Evolutionary conservation across 2,329 filamentous ascomycete species (phyloP), one percentile per base, ranked within the genome.

Genomic region (Aspergillus alliaceus): DNA sequence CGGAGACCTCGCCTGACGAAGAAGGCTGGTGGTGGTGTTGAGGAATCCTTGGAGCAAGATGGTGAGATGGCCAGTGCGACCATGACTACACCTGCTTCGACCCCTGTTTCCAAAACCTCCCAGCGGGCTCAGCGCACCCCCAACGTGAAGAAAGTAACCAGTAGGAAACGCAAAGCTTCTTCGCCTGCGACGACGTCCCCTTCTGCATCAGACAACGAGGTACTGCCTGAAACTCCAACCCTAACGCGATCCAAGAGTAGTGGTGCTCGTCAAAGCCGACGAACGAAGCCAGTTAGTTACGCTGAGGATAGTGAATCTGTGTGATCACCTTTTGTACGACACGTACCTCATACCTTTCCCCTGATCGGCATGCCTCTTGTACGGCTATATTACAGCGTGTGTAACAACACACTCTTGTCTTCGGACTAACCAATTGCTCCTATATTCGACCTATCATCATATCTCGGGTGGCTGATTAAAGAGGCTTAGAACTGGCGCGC

Each of bases 211-310:
- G 69, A 72, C 7, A 60, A 64, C 18, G 59, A 66, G 6, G 52
- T 51, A 12, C 27, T 50, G 2, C 14, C 56, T 1, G 58, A 62
- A 29, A 51, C 60, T 14, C 42, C 63, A 24, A 56, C 32, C 6
- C 56, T 60, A 31, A 29, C 48, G n/a, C 48, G 25, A 25, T 29
- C 60, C 4, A 50, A 53, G 31, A 56, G 48, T 14, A 54, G 46
- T 42, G 49, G 55, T 15, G 39, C 44, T n/a, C 69, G 71, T 48
- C 68, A 68, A n/a, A 73, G 69, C 54, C 61, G 58, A 46, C 70
- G 72, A 6, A 64, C 65, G 20, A 74, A 72, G 54, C 69, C 66
- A 54, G 64, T 74, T 8, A 74, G 70, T 39, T 75, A 75, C 53
- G 61, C 65, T 2, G 72, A 75, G 57, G 71, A 74, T 18, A 68